A percentile compares a stretch with the other conserved stretches of the same genome.
These are phyloP conservation scores for Tuber umbilicatum DNA, from an alignment of 495 filamentous ascomycete species.

Conservation along the genomic window DNA sequence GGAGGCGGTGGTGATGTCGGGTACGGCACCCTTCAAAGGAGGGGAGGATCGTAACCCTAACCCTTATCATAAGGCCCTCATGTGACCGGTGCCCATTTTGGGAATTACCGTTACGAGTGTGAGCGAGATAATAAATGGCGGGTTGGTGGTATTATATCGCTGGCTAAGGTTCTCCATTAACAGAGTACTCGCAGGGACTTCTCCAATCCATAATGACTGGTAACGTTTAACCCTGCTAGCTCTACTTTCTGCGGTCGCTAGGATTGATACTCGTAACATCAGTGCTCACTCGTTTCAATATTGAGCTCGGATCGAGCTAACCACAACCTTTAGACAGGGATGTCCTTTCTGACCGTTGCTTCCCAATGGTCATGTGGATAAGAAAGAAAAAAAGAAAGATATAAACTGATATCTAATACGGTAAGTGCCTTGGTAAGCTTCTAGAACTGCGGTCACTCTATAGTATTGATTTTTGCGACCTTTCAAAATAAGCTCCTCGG, in stretches of 20 bases:
- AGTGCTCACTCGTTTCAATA: background rate
- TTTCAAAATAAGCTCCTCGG: too few relatives aligned
- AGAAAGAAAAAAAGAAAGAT: too few relatives aligned
- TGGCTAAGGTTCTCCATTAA: background rate
- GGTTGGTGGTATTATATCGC: background rate
- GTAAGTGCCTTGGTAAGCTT: too few relatives aligned
- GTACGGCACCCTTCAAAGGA: too few relatives aligned
- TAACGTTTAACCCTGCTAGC: background rate
- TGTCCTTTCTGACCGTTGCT: too few relatives aligned
- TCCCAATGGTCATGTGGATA: too few relatives aligned
- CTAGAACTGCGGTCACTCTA: too few relatives aligned
- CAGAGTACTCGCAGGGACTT: background rate
- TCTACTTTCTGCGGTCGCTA: background rate
- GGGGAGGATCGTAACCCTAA: conserved; percentile 3
- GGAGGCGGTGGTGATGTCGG: background rate
- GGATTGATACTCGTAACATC: background rate
- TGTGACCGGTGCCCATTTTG: background rate
- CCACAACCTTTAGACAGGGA: background rate
- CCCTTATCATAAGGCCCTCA: background rate
- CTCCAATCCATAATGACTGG: too few relatives aligned
- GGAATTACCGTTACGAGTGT: background rate
- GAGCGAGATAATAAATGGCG: background rate
- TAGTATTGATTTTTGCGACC: too few relatives aligned
- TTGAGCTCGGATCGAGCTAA: background rate
- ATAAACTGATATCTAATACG: too few relatives aligned